Evolutionary conservation across 192 early-diverging fungal species (phyloP).

Genomic region (Glomus cerebriforme): DNA sequence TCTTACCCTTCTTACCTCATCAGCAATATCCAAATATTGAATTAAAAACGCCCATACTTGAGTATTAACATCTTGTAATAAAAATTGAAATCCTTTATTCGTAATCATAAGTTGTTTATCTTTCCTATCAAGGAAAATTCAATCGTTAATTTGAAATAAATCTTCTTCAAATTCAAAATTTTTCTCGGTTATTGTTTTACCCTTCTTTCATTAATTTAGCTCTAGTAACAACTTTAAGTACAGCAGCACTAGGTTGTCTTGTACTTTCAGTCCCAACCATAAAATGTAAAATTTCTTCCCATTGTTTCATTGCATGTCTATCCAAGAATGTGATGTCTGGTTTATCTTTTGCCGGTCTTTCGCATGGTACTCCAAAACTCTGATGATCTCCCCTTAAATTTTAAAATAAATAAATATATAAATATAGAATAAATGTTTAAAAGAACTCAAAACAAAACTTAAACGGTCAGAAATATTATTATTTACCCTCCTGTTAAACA

Average conservation of each 20-base stretch:
- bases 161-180: conserved; percentile 32
- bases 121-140: conserved; percentile 29
- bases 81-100: conserved; percentile 96
- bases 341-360: conserved; percentile 58
- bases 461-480: too few species aligned
- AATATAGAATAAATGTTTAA: too few species aligned
- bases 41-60: conserved; percentile 97
- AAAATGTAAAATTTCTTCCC: conserved; percentile 93
- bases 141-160: conserved; percentile 36
- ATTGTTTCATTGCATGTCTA: conserved; percentile 75
- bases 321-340: conserved; percentile 77
- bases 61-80: conserved; percentile 89
- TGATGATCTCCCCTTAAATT: conserved; percentile 71
- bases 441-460: too few species aligned
- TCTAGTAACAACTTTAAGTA: conserved; percentile 69
- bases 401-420: neutral
- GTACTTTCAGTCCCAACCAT: conserved; percentile 84
- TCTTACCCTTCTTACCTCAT: conserved; percentile 54
- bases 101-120: conserved; percentile 73
- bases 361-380: conserved; percentile 80
- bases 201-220: conserved; percentile 73
- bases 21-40: conserved; percentile 88
- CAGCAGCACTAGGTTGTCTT: conserved; percentile 65
- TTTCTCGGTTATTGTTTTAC: conserved; percentile 35
- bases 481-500: conserved; percentile 72